Percentiles rank a stretch among this genome's conserved stretches.
phyloP scores from a whole-genome alignment of 768 basidiomycete species.

The Dacryopinax primogenitus region DNA sequence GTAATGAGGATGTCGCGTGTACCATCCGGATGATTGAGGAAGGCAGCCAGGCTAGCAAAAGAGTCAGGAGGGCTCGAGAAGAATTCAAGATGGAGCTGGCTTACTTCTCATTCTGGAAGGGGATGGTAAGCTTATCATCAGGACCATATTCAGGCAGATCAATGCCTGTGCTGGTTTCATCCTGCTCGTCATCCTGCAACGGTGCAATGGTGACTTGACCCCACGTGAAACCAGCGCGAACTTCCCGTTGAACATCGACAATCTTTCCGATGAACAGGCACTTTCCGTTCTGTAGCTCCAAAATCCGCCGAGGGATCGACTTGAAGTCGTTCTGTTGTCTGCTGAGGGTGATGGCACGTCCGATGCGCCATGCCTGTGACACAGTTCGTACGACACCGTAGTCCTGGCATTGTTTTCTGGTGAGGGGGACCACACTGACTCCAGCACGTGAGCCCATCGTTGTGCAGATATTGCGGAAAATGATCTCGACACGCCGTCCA shows the following conservation, averaged over 20 bases:
- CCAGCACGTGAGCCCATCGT: constrained; percentile 45
- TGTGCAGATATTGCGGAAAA: constrained; percentile 37
- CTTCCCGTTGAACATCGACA: constrained; percentile 33
- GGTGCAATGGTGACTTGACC: constrained; percentile 26
- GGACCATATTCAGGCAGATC: background rate
- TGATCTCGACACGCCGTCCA: constrained; percentile 33
- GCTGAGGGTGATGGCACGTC: constrained; percentile 43
- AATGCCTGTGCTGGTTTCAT: constrained; percentile 21
- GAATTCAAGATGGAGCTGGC: constrained; percentile 26
- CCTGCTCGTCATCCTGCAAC: constrained; percentile 25
- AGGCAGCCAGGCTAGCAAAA: background rate
- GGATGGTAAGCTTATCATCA: constrained; percentile 32
- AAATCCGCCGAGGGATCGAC: constrained; percentile 24
- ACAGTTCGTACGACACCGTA: constrained; percentile 39
- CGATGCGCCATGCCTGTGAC: constrained; percentile 54
- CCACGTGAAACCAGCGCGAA: constrained; percentile 23
- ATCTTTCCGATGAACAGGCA: constrained; percentile 51
- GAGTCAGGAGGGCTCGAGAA: background rate
- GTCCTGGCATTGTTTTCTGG: constrained; percentile 27
- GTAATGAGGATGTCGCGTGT: constrained; percentile 35
- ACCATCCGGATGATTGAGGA: constrained; percentile 15
- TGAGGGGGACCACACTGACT: constrained; percentile 32
- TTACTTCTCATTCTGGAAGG: constrained; percentile 52
- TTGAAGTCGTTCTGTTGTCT: constrained; percentile 34
- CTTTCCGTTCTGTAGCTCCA: constrained; percentile 28